Evolutionary conservation across 2,329 filamentous ascomycete species (phyloP).

Genomic region (Tympanopsis confertula): DNA sequence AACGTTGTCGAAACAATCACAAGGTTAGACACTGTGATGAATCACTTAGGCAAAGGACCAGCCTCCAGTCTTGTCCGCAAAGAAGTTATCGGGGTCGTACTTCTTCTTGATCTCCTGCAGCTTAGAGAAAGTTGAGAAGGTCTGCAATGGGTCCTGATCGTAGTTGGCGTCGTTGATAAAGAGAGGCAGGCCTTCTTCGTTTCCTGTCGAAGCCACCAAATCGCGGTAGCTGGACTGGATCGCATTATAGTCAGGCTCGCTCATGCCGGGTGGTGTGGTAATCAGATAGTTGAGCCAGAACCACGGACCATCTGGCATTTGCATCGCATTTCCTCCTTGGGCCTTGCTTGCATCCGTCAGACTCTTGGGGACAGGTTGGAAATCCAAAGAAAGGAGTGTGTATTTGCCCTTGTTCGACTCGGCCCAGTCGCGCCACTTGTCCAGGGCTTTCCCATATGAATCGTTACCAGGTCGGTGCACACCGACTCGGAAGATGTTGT

Average conservation of each 20-base stretch:
- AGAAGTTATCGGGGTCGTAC: slow-evolving; percentile 22
- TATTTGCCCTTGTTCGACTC: slow-evolving; percentile 16
- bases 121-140: slow-evolving; percentile 16
- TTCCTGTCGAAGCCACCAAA: slow-evolving; percentile 14
- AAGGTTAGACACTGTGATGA: neutral
- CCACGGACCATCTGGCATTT: slow-evolving; percentile 19
- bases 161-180: slow-evolving; percentile 15
- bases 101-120: slow-evolving; percentile 22
- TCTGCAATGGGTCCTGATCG: slow-evolving; percentile 13
- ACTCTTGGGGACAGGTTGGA: slow-evolving; percentile 14
- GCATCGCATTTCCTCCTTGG: slow-evolving; percentile 18
- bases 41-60: slow-evolving; percentile 13
- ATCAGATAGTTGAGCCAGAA: slow-evolving; percentile 17
- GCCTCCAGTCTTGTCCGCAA: slow-evolving; percentile 13
- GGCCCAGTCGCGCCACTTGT: slow-evolving; percentile 15
- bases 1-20: too few species aligned
- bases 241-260: slow-evolving; percentile 10
- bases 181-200: slow-evolving; percentile 12
- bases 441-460: slow-evolving; percentile 9
- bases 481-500: slow-evolving; percentile 19
- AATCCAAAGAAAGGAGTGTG: slow-evolving; percentile 10
- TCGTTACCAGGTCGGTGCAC: slow-evolving; percentile 14
- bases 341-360: slow-evolving; percentile 17
- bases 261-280: slow-evolving; percentile 11
- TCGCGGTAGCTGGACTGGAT: slow-evolving; percentile 16